A percentile compares a stretch with the other conserved stretches of the same genome.
phyloP scores from a whole-genome alignment of 2,329 filamentous ascomycete genomes.

The Aspergillus piperis region DNA sequence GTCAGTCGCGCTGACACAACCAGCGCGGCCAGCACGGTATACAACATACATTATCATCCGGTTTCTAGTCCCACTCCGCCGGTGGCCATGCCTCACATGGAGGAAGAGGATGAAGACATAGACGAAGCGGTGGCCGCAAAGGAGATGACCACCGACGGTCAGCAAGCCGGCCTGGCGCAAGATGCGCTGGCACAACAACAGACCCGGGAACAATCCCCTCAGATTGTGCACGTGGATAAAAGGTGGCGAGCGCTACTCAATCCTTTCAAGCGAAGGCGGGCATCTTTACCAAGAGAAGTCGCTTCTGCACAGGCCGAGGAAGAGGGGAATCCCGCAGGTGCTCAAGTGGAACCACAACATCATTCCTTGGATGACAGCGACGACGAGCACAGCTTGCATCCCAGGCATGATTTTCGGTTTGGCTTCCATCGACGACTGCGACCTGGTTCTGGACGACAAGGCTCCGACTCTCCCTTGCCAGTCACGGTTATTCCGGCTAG shows the following conservation, averaged over 20 bases:
- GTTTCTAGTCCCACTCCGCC: conserved; percentile 51
- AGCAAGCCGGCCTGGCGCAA: conserved; percentile 11
- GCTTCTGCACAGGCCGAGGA: conserved; percentile 57
- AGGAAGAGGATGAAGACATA: conserved; percentile 33
- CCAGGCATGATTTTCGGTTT: conserved; percentile 49
- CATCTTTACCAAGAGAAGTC: conserved; percentile 61
- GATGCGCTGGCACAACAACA: conserved; percentile 24
- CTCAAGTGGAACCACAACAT: conserved; percentile 19
- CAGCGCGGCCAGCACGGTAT: conserved; percentile 65
- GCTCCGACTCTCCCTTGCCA: conserved; percentile 49
- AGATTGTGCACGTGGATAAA: conserved; percentile 33
- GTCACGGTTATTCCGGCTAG: conserved; percentile 64
- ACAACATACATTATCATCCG: conserved; percentile 63
- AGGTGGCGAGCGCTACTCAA: conserved; percentile 57
- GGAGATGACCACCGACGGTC: conserved; percentile 22
- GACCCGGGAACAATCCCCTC: conserved; percentile 34
- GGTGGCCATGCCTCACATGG: conserved; percentile 37
- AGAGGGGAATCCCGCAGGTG: conserved; percentile 26
- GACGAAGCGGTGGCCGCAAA: conserved; percentile 23
- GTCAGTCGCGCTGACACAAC: conserved; percentile 62
- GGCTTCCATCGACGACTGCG: conserved; percentile 50
- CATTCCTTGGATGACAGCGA: conserved; percentile 47
- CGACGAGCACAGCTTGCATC: conserved; percentile 47
- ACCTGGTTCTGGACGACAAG: conserved; percentile 40
- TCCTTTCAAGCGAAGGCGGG: conserved; percentile 60